Conservation (phyloP, 129 eudicot species). For the Tanacetum coccineum region DNA sequence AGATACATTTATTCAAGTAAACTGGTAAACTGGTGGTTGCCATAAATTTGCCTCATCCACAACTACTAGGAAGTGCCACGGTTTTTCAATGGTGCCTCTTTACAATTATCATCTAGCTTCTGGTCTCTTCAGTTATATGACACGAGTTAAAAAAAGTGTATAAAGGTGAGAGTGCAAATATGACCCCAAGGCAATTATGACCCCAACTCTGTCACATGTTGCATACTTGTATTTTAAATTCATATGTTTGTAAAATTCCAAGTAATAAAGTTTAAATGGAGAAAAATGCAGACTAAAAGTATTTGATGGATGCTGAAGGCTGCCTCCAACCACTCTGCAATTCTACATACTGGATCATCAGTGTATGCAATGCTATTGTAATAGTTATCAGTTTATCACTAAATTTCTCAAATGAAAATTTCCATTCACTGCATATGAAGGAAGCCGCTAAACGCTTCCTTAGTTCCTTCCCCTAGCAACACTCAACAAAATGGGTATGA, state of each 20-base stretch:
- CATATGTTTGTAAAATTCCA: neutral
- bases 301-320: neutral
- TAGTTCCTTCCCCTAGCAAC: neutral
- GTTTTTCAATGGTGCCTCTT: neutral
- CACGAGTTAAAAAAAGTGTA: neutral
- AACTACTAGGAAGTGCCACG: neutral
- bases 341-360: conserved; percentile 6
- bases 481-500: neutral
- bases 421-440: neutral
- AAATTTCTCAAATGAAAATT: neutral
- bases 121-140: neutral
- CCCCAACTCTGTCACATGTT: neutral
- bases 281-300: neutral
- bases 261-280: too few species aligned
- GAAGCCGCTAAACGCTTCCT: conserved; percentile 8
- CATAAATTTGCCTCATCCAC: neutral
- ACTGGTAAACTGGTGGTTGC: conserved; percentile 3
- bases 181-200: neutral
- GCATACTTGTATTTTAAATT: neutral
- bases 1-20: neutral
- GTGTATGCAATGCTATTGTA: neutral
- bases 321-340: conserved; percentile 1
- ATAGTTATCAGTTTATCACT: neutral
- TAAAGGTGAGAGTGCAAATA: neutral
- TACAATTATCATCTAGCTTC: neutral